Evolutionary conservation across 495 filamentous ascomycete species (phyloP).

Genomic region (Neurospora tetraspora): DNA sequence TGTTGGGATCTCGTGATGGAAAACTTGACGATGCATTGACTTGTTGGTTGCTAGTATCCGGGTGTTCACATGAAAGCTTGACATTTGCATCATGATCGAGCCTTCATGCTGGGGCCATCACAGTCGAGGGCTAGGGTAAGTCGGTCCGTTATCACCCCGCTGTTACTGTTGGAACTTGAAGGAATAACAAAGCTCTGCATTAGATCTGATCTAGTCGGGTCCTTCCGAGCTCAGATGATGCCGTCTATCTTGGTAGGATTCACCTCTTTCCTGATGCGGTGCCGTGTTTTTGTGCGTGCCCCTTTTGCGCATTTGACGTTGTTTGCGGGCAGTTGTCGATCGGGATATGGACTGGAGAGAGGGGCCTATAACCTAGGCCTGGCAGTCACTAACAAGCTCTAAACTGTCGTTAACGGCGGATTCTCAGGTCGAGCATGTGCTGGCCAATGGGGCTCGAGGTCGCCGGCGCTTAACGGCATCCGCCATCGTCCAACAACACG

Average conservation of each 20-base stretch:
- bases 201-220: background rate
- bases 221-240: background rate
- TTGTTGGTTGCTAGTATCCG: background rate
- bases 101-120: background rate
- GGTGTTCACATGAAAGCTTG: background rate
- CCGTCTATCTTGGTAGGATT: background rate
- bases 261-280: background rate
- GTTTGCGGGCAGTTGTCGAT: background rate
- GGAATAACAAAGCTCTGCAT: background rate
- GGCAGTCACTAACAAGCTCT: background rate
- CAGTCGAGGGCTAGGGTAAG: background rate
- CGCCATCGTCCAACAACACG: background rate
- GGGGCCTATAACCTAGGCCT: background rate
- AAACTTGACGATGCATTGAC: background rate
- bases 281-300: background rate
- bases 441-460: background rate
- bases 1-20: background rate
- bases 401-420: background rate
- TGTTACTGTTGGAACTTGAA: background rate
- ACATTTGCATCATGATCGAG: background rate
- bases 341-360: background rate
- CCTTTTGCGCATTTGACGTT: background rate
- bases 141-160: background rate
- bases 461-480: background rate
- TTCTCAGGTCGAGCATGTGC: background rate